These are phyloP conservation scores for Fusarium humuli DNA, from an alignment of 2,329 filamentous ascomycete species.

Conservation along the genomic window DNA sequence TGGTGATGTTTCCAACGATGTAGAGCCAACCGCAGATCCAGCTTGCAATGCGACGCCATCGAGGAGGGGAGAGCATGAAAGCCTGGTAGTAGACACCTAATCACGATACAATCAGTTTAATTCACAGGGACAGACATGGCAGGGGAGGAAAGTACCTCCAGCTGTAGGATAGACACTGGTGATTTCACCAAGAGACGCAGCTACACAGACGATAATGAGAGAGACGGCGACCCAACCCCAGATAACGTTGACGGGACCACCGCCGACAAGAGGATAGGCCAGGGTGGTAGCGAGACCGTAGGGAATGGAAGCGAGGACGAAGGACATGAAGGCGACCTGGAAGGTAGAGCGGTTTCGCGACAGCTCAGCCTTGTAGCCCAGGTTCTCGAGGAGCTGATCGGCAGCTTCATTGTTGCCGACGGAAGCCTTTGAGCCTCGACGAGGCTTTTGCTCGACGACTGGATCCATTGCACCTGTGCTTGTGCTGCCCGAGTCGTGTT, in stretches of 20 bases:
- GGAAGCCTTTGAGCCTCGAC: constrained; percentile 43
- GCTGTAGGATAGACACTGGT: constrained; percentile 82
- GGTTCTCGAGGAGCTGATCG: constrained; percentile 70
- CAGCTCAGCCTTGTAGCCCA: constrained; percentile 76
- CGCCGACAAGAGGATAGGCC: constrained; percentile 73
- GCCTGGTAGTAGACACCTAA: constrained; percentile 78
- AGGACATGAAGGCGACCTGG: constrained; percentile 80
- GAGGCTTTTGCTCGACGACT: constrained; percentile 45
- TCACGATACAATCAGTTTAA: constrained; percentile 28
- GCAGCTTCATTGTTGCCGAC: constrained; percentile 56
- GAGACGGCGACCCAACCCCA: constrained; percentile 79
- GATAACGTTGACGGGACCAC: constrained; percentile 76
- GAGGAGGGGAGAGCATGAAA: constrained; percentile 75
- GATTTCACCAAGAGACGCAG: constrained; percentile 77
- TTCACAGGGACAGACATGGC: not conserved
- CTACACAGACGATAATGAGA: constrained; percentile 77
- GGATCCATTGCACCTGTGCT: constrained; percentile 35
- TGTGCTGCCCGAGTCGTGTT: constrained; percentile 41
- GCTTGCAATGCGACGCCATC: constrained; percentile 71
- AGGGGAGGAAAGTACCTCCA: constrained; percentile 61
- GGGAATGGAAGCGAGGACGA: constrained; percentile 79
- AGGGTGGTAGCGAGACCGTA: constrained; percentile 79
- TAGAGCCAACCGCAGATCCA: constrained; percentile 83
- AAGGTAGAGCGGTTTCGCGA: constrained; percentile 73
- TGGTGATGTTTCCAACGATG: constrained; percentile 83